Base-by-base conservation (phyloP, 75 land plant genomes). In the Picea sitchensis region DNA sequence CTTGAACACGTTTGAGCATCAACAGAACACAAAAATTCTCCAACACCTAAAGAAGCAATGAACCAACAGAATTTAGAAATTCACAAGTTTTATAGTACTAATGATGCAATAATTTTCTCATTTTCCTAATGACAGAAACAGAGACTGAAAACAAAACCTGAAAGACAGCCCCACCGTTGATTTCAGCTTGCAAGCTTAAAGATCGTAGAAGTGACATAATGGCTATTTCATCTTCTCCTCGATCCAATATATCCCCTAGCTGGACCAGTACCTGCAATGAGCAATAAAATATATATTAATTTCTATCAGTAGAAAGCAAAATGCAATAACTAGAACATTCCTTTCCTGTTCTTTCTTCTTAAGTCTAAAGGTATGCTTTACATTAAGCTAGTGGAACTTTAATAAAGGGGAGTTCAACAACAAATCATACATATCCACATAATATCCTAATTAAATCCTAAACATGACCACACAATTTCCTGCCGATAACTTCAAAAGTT, bases 211-310 rank as follows among this genome's bases (percentile, higher is more conserved):
- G 86, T 78, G 99, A 95, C 62, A 96, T 65, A 47, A 96, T 96
- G 41, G 98, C 98, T 68, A 96, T 90, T 77, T 96, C 99, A 86
- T 96, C 94, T 77, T 90, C 88, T 59, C 99, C 99, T 67, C 99
- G 80, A 77, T 96, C 99, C 59, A 96, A 87, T 23, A 96, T 81
- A 88, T 96, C 99, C 18, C 99, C 98, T 61, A 96, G 90, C 80
- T 96, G 99, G 78, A 96, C 81, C 65, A 96, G 61, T 51, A 96
- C 98, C 98, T 96, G 85, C 77, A 75, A 59, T 58, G 20, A 32
- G 26, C 30, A 59, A 71, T 31, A n/a, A 20, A 51, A 71, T n/a
- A n/a, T 12, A 71, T 15, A 51, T 71, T 14, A 17, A 78, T 36
- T 71, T 30, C 44, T 41, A 4, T 54, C 54, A 44, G 26, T 20